Evolutionary conservation across 2,329 filamentous ascomycete genomes (phyloP).

Genomic region (Emericellopsis atlantica): DNA sequence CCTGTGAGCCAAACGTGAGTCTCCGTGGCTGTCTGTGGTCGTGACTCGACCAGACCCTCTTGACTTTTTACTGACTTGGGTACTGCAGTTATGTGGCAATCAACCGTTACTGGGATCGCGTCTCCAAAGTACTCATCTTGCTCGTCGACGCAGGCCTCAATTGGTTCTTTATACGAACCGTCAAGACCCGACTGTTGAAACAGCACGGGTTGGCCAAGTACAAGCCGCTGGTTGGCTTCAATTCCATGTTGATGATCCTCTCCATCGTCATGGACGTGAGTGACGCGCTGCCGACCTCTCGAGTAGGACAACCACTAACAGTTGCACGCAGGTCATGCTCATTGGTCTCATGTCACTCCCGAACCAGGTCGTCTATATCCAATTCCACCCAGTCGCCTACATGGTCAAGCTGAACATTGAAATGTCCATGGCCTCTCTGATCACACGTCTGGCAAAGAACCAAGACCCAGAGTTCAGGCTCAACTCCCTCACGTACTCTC

Average conservation of each 20-base stretch:
- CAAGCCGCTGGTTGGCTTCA: constrained; percentile 33
- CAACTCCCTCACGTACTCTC: no score
- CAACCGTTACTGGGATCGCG: constrained; percentile 39
- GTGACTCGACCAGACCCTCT: neutral
- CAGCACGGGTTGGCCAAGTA: constrained; percentile 36
- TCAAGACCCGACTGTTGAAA: constrained; percentile 30
- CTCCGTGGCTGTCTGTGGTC: no score
- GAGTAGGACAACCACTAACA: rapidly evolving
- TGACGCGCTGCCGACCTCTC: neutral
- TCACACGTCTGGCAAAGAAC: constrained; percentile 21
- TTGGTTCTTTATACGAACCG: constrained; percentile 34
- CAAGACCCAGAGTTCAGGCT: no score
- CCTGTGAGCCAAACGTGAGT: constrained; percentile 21
- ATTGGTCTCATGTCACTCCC: constrained; percentile 19
- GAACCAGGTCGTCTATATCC: constrained; percentile 26
- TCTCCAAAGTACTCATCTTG: constrained; percentile 37
- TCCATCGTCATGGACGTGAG: constrained; percentile 36
- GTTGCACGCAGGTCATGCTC: constrained; percentile 9
- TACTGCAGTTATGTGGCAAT: constrained; percentile 19
- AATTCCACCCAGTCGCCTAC: constrained; percentile 39
- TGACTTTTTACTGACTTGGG: neutral
- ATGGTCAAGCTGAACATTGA: constrained; percentile 42
- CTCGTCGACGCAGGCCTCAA: constrained; percentile 38
- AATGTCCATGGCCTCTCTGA: constrained; percentile 39
- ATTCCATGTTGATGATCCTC: constrained; percentile 32